Evolutionary conservation across 176 grass and related monocot genomes (phyloP).

Genomic region (Musa acuminata): DNA sequence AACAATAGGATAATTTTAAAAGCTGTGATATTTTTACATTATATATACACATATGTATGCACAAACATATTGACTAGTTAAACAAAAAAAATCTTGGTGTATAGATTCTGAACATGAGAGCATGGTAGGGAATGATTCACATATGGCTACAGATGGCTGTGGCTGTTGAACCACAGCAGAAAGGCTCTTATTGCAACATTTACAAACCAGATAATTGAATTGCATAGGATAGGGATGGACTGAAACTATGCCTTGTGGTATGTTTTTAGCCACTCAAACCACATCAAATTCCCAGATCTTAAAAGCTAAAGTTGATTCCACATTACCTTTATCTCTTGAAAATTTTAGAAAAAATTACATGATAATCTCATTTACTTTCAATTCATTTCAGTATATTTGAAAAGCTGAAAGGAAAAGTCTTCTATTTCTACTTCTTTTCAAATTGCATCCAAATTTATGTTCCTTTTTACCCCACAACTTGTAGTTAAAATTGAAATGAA

Average conservation of each 20-base stretch:
- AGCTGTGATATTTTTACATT: no score
- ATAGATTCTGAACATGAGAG: background rate
- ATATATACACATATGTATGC: no score
- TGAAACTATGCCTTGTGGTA: background rate
- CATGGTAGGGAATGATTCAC: background rate
- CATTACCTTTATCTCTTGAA: background rate
- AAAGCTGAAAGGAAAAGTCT: no score
- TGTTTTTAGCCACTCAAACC: background rate
- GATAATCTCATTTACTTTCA: no score
- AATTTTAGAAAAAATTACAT: no score
- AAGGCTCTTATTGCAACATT: background rate
- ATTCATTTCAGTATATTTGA: background rate
- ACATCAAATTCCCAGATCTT: background rate
- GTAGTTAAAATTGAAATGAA: background rate
- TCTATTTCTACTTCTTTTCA: no score
- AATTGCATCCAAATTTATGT: no score
- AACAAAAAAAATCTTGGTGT: no score
- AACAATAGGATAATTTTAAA: no score
- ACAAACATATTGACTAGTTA: no score
- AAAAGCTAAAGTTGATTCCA: no score
- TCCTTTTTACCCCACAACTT: no score
- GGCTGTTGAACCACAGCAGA: background rate
- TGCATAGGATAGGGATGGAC: background rate
- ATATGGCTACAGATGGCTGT: background rate
- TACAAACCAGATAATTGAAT: background rate